Evolutionary conservation across 352 stramenopile genomes (phyloP), one percentile per base, ranked within the genome.

Genomic region (Phytopythium ostracodes): DNA sequence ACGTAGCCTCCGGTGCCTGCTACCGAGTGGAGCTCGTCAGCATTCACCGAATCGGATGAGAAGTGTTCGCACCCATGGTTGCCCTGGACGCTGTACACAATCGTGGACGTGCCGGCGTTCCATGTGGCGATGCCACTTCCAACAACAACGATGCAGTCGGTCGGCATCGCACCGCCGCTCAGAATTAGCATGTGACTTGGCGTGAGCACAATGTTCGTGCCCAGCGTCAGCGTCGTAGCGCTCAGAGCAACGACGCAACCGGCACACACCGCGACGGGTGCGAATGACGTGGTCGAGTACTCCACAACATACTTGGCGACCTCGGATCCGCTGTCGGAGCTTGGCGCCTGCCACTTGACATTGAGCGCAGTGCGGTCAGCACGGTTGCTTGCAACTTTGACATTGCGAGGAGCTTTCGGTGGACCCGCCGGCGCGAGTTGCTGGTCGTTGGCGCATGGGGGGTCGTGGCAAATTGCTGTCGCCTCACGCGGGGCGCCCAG

Each of bases 241-340:
- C 63, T 74, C 4, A 96, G 66, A 5, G 59, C 56, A 12, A 58
- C 69, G 2, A 75, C 83, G 35, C 86, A 95, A 8, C 66, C 73
- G 10, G 71, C 57, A 24, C 86, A 95, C 27, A 90, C 17, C 20
- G 52, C 11, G 0, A 73, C 64, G 2, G 63, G 53, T 4, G 63
- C 61, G 65, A 92, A 92, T 11, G 60, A 69, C 44, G 84, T 70
- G 0, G 79, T 79, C 1, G 86, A 94, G 72, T 91, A 96, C 59
- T 97, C 89, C n/a, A 98, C 72, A 6, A 89, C 33, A 69, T 96
- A 98, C 11, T 76, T 66, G 2, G 62, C 60, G 7, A 98, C 59
- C 1, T 69, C 50, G 0, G 81, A 80, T 8, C 93, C 93, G 49
- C 98, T 92, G 10, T 53, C 65, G 4, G 73, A 84, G 1, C 49